Evolutionary conservation across 192 early-diverging fungal genomes (phyloP).

Genomic region (Podila minutissima): DNA sequence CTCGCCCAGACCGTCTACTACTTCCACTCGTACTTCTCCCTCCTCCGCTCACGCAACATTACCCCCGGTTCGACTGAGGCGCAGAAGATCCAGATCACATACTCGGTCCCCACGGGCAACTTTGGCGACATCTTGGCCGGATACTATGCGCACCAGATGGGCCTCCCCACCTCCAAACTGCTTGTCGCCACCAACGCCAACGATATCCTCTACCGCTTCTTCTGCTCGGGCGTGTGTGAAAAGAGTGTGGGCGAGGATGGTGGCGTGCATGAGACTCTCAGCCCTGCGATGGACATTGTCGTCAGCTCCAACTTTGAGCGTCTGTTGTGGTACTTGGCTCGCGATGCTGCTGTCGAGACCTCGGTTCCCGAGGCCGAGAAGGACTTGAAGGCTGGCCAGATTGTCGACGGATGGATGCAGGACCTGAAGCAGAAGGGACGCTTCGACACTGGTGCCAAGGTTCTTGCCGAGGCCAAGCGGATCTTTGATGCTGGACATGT

Average conservation of each 20-base stretch:
- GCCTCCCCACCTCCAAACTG: conserved; percentile 85
- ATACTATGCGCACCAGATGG: conserved; percentile 91
- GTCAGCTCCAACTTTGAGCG: conserved; percentile 98
- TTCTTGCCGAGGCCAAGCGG: conserved; percentile 71
- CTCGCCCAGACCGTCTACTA: conserved; percentile 97
- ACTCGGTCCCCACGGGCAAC: conserved; percentile 96
- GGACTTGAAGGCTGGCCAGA: conserved; percentile 63
- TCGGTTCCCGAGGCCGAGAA: conserved; percentile 50
- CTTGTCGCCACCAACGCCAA: conserved; percentile 97
- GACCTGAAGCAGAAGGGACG: conserved; percentile 75
- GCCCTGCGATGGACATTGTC: conserved; percentile 98
- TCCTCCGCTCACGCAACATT: conserved; percentile 61
- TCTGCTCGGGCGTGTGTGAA: conserved; percentile 84
- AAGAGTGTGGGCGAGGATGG: conserved; percentile 69
- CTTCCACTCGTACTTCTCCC: conserved; percentile 89
- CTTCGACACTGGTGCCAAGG: conserved; percentile 71
- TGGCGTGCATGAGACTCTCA: conserved; percentile 77
- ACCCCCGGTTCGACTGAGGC: conserved; percentile 53
- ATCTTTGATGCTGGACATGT: conserved; percentile 82
- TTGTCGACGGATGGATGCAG: conserved; percentile 81
- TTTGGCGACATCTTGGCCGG: conserved; percentile 97
- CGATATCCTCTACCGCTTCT: conserved; percentile 97
- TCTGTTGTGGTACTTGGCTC: conserved; percentile 90
- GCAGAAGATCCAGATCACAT: conserved; percentile 64
- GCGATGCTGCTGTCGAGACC: conserved; percentile 60